Percentiles rank a stretch among this genome's conserved stretches.
Conservation (phyloP, 2,329 filamentous ascomycete species). For the Cladosporium sp. region DNA sequence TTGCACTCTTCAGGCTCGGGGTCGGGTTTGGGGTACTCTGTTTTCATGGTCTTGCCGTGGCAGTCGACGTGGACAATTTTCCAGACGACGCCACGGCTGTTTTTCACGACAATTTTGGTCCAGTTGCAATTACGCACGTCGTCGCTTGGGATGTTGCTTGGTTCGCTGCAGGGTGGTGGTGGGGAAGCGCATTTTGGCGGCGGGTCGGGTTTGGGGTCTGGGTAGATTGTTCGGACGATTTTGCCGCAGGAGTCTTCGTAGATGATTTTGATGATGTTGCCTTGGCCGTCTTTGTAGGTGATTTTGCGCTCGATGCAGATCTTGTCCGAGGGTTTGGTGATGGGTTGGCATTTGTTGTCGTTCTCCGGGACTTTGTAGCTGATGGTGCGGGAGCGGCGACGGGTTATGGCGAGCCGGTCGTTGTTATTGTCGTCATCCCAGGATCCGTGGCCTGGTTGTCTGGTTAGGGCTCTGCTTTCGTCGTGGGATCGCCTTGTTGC, state of each 20-base stretch:
- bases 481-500: background rate
- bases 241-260: constrained; percentile 9
- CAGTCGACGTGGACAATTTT: constrained; percentile 9
- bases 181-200: background rate
- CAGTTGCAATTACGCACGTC: background rate
- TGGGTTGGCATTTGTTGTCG: background rate
- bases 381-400: background rate
- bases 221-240: constrained; percentile 2
- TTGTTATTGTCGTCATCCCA: background rate
- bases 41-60: constrained; percentile 8
- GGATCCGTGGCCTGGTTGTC: background rate
- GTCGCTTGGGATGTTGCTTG: background rate
- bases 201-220: background rate
- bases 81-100: constrained; percentile 6
- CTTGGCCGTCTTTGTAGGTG: constrained; percentile 1
- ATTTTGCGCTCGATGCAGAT: background rate
- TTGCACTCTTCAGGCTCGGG: no score
- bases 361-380: constrained; percentile 4
- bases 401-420: background rate
- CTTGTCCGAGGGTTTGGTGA: background rate
- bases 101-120: constrained; percentile 4
- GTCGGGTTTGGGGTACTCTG: background rate
- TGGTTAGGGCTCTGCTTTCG: background rate
- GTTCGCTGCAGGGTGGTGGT: background rate
- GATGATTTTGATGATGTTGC: constrained; percentile 5